These are phyloP conservation scores for Phytophthora pistaciae DNA, from an alignment of 352 stramenopile species.

Conservation along the genomic window DNA sequence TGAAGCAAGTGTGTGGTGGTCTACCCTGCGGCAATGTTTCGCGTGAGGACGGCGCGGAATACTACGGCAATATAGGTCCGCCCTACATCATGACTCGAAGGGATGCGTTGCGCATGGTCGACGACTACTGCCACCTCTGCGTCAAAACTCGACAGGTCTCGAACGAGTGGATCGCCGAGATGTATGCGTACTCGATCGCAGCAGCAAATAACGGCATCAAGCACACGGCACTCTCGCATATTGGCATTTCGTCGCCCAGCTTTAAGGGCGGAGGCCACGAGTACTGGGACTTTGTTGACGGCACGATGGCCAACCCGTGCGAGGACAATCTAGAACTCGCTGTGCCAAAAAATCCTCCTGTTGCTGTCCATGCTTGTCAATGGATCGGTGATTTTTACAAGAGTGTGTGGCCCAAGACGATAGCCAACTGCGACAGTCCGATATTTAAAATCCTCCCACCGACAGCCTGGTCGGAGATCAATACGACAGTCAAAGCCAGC, in stretches of 20 bases:
- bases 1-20: neutral
- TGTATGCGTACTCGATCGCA: neutral
- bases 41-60: neutral
- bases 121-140: neutral
- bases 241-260: neutral
- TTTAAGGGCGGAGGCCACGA: neutral
- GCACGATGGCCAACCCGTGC: neutral
- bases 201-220: neutral
- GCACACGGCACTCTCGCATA: neutral
- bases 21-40: neutral
- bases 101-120: neutral
- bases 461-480: neutral
- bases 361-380: neutral
- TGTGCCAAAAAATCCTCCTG: neutral
- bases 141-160: neutral
- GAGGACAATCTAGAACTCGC: neutral
- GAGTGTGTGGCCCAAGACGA: neutral
- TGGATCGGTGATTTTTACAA: conserved; percentile 1
- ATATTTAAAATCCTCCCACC: neutral
- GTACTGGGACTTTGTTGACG: neutral
- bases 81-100: neutral
- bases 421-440: neutral
- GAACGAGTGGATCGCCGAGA: neutral
- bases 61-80: neutral
- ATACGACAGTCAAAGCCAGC: neutral